These are phyloP conservation scores for Rhododendron kiyosumense DNA, from an alignment of 148 eudicot genomes.

Conservation along the genomic window DNA sequence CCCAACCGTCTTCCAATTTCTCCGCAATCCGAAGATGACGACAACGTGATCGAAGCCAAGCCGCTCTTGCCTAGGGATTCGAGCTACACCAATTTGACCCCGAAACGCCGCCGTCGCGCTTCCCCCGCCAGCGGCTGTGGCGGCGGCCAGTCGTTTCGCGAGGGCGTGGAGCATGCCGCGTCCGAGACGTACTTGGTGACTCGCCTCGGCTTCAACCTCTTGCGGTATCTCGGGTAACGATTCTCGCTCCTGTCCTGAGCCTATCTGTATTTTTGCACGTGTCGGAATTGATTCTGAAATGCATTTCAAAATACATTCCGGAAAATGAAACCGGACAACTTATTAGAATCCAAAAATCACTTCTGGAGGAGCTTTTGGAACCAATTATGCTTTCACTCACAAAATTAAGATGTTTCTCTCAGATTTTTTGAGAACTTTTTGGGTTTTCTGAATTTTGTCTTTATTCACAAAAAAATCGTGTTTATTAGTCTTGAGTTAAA, in stretches of 20 bases:
- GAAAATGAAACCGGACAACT: neutral
- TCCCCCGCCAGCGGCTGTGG: neutral
- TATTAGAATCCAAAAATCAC: too few species aligned
- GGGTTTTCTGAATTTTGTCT: neutral
- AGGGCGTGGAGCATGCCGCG: neutral
- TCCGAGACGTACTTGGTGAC: slow-evolving; percentile 9
- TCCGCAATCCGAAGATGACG: neutral
- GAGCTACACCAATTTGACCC: neutral
- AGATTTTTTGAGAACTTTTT: too few species aligned
- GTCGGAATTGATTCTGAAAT: neutral
- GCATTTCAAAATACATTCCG: neutral
- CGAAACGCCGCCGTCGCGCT: slow-evolving; percentile 12
- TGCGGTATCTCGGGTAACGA: slow-evolving; percentile 12
- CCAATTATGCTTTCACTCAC: neutral
- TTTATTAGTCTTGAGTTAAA: too few species aligned
- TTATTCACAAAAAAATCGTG: too few species aligned
- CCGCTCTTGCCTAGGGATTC: slow-evolving; percentile 3
- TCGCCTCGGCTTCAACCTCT: slow-evolving; percentile 10
- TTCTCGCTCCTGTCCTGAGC: neutral
- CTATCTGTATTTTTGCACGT: neutral
- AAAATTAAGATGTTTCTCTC: too few species aligned
- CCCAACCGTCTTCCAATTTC: neutral
- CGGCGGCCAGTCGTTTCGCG: neutral
- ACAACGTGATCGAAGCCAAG: neutral
- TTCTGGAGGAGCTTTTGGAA: neutral